A percentile compares a stretch with the other conserved stretches of the same genome.
phyloP scores from a whole-genome alignment of 2,329 filamentous ascomycete genomes.

The Cercospora sesami region DNA sequence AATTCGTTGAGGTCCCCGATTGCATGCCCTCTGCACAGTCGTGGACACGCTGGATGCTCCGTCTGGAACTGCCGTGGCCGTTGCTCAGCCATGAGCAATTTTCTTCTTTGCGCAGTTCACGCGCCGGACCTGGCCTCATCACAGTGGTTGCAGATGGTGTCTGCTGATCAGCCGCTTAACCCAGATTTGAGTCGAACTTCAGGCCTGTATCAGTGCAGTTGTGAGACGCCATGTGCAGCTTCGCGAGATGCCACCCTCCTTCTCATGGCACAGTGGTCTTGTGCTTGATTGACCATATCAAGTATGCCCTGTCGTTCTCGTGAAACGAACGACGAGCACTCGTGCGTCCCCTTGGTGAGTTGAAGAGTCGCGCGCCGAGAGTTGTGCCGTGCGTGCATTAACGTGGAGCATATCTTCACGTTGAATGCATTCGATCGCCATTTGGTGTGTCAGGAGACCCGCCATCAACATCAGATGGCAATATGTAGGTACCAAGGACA shows the following conservation, averaged over 20 bases:
- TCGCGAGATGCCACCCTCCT: neutral
- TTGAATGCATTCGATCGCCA: constrained; percentile 28
- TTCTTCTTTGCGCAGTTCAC: neutral
- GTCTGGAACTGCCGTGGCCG: neutral
- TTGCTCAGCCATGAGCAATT: neutral
- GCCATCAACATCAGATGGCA: constrained; percentile 28
- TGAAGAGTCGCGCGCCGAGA: constrained; percentile 34
- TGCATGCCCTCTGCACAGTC: neutral
- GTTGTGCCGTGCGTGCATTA: constrained; percentile 16
- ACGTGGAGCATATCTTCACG: constrained; percentile 7
- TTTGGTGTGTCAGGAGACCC: constrained; percentile 46
- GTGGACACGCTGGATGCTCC: neutral
- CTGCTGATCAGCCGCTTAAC: neutral
- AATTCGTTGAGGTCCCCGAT: neutral
- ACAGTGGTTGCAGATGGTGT: neutral
- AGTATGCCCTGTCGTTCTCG: neutral
- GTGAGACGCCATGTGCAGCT: neutral
- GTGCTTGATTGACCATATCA: neutral
- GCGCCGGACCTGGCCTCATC: neutral
- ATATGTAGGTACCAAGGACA: neutral
- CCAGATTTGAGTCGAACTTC: neutral
- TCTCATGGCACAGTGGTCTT: neutral
- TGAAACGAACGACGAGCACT: neutral
- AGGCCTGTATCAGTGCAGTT: neutral
- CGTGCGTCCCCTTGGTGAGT: constrained; percentile 30